Evolutionary conservation across 176 grass and related monocot genomes (phyloP), one percentile per base, ranked within the genome.

Genomic region (Cenchrus americanus): DNA sequence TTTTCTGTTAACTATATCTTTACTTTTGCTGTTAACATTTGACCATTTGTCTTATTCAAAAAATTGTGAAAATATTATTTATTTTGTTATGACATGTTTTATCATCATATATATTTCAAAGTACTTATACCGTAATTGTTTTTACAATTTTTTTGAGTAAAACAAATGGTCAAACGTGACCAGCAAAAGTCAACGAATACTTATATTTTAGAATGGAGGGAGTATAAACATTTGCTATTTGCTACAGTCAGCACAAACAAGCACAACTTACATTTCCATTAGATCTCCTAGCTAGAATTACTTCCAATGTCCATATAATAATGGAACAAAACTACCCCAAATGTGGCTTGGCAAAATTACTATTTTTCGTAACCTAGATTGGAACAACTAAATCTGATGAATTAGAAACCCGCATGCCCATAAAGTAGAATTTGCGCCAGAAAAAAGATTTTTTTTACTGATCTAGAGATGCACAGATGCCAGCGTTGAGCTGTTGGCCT

Each of bases 401-500:
- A 78, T 37, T 8, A 27, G 37, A 79, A 50, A 67, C 6, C 50
- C 76, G 3, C 2, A 22, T 57, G 62, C 48, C 10, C 3, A 15
- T 40, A 19, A 40, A 64, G 41, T n/a, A 59, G 11, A 62, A 84
- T 21, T 62, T 26, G 32, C 15, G 4, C 14, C 17, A 3, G 34
- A 5, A 76, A 53, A 11, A 0, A 70, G 43, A 52, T 7, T 13
- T 22, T 73, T 52, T 17, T 5, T 1, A 46, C 18, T 66, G 17
- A 72, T 58, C 2, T 23, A 75, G 40, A 78, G 6, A 60, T 59
- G 30, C 37, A 58, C 26, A 52, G 19, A 71, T 49, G 66, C 14
- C 43, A 51, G 42, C 18, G 26, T 57, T 58, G 21, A 5, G 83
- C 5, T 97, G 26, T 57, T 58, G 21, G 7, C 88, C 5, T 97